These are phyloP conservation scores for Fagopyrum homotropicum DNA, from an alignment of 148 eudicot genomes.

Conservation along the genomic window DNA sequence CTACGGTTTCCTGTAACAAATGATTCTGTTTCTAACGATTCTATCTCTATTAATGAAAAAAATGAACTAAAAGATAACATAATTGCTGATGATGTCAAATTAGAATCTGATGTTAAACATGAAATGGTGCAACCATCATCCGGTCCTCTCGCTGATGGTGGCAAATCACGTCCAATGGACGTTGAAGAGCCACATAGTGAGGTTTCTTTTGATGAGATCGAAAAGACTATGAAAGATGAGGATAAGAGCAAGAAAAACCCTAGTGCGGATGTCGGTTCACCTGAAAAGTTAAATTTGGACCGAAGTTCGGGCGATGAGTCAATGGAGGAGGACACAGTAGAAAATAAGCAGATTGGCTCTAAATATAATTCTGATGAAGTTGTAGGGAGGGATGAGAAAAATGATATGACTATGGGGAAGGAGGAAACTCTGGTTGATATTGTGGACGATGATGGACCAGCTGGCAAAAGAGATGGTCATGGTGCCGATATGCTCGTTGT, in stretches of 20 bases:
- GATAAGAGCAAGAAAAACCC: constrained; percentile 56
- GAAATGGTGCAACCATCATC: constrained; percentile 78
- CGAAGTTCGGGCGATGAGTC: constrained; percentile 83
- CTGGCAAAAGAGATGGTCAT: constrained; percentile 25
- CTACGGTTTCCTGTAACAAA: constrained; percentile 81
- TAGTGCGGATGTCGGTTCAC: constrained; percentile 54
- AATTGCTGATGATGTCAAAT: constrained; percentile 90
- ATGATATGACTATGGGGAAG: constrained; percentile 26
- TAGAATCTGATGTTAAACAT: constrained; percentile 89
- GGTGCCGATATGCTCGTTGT: constrained; percentile 36
- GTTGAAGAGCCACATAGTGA: constrained; percentile 65
- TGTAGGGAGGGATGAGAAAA: constrained; percentile 40
- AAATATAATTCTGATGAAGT: constrained; percentile 36
- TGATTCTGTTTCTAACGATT: constrained; percentile 87
- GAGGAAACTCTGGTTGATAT: constrained; percentile 40
- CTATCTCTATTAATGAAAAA: constrained; percentile 69
- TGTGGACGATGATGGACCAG: constrained; percentile 39
- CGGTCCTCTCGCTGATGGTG: constrained; percentile 49
- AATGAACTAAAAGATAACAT: constrained; percentile 82
- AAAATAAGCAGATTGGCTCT: constrained; percentile 64
- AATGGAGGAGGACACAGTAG: constrained; percentile 65
- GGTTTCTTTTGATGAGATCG: constrained; percentile 45
- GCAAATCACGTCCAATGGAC: constrained; percentile 62
- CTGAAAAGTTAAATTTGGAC: constrained; percentile 74
- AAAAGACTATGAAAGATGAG: constrained; percentile 34